Evolutionary conservation across 2,329 filamentous ascomycete species (phyloP).

Genomic region (Nemania abortiva): DNA sequence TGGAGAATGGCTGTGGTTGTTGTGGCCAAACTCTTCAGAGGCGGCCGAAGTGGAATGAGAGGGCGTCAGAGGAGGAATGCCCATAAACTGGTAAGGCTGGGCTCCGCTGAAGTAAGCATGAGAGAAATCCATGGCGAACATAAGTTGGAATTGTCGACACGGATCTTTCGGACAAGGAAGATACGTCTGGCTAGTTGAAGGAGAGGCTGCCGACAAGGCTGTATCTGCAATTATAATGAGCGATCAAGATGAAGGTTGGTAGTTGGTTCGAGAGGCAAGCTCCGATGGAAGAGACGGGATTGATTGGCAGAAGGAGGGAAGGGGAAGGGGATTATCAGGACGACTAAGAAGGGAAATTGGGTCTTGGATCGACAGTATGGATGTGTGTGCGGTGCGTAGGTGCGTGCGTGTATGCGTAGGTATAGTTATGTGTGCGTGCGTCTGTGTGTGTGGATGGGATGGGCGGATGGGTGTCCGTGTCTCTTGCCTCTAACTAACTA

Average conservation of each 20-base stretch:
- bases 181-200: slow-evolving; percentile 15
- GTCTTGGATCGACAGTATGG: background rate
- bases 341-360: slow-evolving; percentile 13
- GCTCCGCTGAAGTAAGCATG: slow-evolving; percentile 63
- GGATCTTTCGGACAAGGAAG: slow-evolving; percentile 2
- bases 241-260: slow-evolving; percentile 7
- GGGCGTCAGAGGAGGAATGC: slow-evolving; percentile 66
- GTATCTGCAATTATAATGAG: slow-evolving; percentile 21
- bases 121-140: slow-evolving; percentile 64
- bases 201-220: slow-evolving; percentile 30
- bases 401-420: background rate
- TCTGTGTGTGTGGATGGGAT: background rate
- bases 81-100: slow-evolving; percentile 67
- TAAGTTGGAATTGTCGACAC: slow-evolving; percentile 13
- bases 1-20: slow-evolving; percentile 61
- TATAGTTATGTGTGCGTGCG: background rate
- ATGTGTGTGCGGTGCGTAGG: background rate
- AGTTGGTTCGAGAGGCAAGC: background rate
- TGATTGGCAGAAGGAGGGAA: slow-evolving; percentile 14
- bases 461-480: background rate
- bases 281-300: slow-evolving; percentile 11
- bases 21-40: slow-evolving; percentile 64
- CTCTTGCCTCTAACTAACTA: slow-evolving; percentile 3
- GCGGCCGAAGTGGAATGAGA: slow-evolving; percentile 66
- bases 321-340: slow-evolving; percentile 1